Evolutionary conservation across 1,284 basidiomycete genomes (phyloP).

Genomic region (Heterobasidion irregulare): DNA sequence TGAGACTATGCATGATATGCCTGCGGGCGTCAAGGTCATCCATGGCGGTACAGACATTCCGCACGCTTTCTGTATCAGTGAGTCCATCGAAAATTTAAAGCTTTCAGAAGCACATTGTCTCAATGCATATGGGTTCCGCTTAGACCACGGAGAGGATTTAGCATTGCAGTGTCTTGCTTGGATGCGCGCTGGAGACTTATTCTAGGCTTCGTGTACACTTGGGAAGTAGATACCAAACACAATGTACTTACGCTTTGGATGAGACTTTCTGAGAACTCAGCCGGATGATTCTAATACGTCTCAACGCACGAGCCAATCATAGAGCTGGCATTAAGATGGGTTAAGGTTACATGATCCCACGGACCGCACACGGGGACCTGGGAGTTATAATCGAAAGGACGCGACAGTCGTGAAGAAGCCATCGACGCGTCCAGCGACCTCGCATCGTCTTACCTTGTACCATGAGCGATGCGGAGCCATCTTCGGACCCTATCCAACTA

Average conservation of each 20-base stretch:
- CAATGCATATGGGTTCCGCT: neutral
- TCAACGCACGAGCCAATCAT: too few species aligned
- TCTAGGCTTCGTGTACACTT: neutral
- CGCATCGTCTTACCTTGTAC: too few species aligned
- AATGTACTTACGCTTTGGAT: too few species aligned
- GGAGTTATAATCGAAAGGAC: too few species aligned
- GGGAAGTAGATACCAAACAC: too few species aligned
- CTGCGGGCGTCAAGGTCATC: slow-evolving; percentile 27
- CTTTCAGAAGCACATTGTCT: neutral
- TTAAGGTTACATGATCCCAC: too few species aligned
- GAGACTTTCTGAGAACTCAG: too few species aligned
- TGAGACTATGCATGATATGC: slow-evolving; percentile 24
- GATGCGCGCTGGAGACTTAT: slow-evolving; percentile 24
- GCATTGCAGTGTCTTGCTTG: slow-evolving; percentile 41
- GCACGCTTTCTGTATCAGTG: slow-evolving; percentile 61
- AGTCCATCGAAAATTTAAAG: slow-evolving; percentile 13
- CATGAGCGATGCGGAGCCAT: neutral
- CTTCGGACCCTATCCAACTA: neutral
- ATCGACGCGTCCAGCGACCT: too few species aligned
- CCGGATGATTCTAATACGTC: too few species aligned
- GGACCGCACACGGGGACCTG: too few species aligned
- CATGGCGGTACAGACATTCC: slow-evolving; percentile 38
- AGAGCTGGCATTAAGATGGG: too few species aligned
- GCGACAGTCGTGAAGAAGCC: too few species aligned
- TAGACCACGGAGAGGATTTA: slow-evolving; percentile 43